phyloP scores from a whole-genome alignment of 2,329 filamentous ascomycete species.

The Fusarium sp. region DNA sequence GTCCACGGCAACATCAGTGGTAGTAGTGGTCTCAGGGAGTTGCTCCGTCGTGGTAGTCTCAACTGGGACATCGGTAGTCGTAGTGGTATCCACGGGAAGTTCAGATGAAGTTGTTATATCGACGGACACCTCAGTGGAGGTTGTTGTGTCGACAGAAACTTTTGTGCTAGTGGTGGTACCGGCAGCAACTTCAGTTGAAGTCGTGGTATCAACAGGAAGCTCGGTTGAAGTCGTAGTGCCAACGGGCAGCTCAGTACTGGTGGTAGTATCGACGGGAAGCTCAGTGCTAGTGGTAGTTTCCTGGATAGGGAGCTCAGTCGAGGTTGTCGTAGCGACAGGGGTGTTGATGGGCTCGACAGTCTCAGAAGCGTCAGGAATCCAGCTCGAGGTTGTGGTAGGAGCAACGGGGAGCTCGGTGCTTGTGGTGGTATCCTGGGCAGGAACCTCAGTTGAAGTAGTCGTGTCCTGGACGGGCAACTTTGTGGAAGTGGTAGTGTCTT shows the following conservation, averaged over 20 bases:
- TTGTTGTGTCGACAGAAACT: background rate
- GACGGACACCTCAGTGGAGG: background rate
- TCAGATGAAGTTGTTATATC: background rate
- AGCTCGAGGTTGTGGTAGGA: background rate
- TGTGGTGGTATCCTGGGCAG: background rate
- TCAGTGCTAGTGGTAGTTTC: conserved; percentile 4
- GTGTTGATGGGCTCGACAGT: background rate
- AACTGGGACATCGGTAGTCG: background rate
- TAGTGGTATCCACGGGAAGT: background rate
- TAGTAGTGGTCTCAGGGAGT: background rate
- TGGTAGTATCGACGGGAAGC: background rate
- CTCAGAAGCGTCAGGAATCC: background rate
- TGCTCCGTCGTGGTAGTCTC: conserved; percentile 1
- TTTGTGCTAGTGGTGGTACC: background rate
- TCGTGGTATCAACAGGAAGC: background rate
- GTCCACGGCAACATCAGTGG: background rate
- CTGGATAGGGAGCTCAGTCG: background rate
- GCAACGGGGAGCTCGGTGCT: background rate
- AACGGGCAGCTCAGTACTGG: background rate
- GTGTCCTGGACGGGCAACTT: background rate
- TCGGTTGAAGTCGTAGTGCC: background rate
- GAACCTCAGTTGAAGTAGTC: background rate
- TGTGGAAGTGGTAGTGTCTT: background rate
- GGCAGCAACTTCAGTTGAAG: background rate
- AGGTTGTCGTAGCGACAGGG: background rate